Base-by-base conservation (phyloP, 441 rosid genomes). In the Dalechampia spathulata region DNA sequence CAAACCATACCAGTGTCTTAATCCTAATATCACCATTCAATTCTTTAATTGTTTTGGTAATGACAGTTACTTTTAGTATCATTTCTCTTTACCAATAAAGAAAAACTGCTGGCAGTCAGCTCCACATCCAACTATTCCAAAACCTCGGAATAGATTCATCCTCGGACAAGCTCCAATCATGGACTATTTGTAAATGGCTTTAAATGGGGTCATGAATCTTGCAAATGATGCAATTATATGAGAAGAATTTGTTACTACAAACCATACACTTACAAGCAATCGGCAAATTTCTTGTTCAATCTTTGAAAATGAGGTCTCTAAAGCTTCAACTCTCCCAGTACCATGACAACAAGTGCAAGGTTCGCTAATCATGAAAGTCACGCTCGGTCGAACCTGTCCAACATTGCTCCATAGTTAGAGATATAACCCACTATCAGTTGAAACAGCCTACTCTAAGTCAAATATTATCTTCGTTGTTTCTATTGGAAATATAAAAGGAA, bases 271-370 rank as follows among this genome's bases (percentile, higher is more conserved):
- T 70, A 92, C 99, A 27, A 89, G 85, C 71, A 73, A 64, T 49
- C 97, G 87, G 54, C 92, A 82, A 53, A 92, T 85, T 67, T 86
- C 96, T 79, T 89, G 99, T 72, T 92, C 99, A 48, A 92, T 89
- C 76, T 86, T 92, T 43, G 96, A 89, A 69, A 83, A 86, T 40
- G 99, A 78, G 58, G 99, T 92, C 79, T 86, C 97, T 12, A 92
- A 57, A 65, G 99, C 96, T 86, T 85, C 99, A 47, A 92, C 96
- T 69, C 99, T 86, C 52, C 97, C 99, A 64, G 99, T 85, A 57
- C 82, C 97, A 70, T 83, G 90, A 72, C 99, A 92, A 71, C 90
- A 86, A 40, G 77, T 63, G 72, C 99, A 92, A 10, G 99, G 96
- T 63, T 92, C 99, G 60, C 92, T 92, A 49, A 92, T 79, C 97